phyloP scores from a whole-genome alignment of 2,329 filamentous ascomycete genomes.

The Claviceps pazoutovae region DNA sequence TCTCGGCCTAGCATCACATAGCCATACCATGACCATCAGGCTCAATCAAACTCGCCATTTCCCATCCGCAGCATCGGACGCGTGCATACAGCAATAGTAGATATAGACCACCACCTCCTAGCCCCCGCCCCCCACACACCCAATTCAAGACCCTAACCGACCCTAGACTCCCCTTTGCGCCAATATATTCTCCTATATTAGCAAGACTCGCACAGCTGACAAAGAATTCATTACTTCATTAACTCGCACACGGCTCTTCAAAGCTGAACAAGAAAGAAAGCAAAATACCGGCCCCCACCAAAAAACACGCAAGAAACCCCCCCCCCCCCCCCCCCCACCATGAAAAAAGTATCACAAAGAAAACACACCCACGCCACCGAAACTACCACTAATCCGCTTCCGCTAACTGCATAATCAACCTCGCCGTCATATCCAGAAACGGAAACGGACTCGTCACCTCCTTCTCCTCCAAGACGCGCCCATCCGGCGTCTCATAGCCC shows the following conservation, averaged over 20 bases:
- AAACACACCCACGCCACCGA: not conserved
- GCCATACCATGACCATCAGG: too few relatives aligned
- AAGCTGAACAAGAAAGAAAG: not conserved
- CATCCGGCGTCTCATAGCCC: conserved; percentile 72
- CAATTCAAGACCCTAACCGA: too few relatives aligned
- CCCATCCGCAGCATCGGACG: too few relatives aligned
- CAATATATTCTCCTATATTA: too few relatives aligned
- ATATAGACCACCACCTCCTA: too few relatives aligned
- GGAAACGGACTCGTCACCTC: conserved; percentile 91
- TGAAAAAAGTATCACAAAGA: not conserved
- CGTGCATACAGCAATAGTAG: too few relatives aligned
- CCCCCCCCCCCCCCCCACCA: not conserved
- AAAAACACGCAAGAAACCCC: not conserved
- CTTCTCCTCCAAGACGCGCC: conserved; percentile 74
- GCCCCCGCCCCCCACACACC: too few relatives aligned
- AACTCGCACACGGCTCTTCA: too few relatives aligned
- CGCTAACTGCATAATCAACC: conserved; percentile 83
- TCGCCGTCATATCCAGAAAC: conserved; percentile 85
- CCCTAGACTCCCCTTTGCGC: too few relatives aligned
- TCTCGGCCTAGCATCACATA: too few relatives aligned
- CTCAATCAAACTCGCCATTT: too few relatives aligned
- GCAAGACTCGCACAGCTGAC: too few relatives aligned
- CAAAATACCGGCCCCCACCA: not conserved
- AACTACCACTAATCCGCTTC: conserved; percentile 47
- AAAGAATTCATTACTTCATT: not conserved